phyloP scores from a whole-genome alignment of 2,329 filamentous ascomycete genomes.

The Aspergillus clavatus region DNA sequence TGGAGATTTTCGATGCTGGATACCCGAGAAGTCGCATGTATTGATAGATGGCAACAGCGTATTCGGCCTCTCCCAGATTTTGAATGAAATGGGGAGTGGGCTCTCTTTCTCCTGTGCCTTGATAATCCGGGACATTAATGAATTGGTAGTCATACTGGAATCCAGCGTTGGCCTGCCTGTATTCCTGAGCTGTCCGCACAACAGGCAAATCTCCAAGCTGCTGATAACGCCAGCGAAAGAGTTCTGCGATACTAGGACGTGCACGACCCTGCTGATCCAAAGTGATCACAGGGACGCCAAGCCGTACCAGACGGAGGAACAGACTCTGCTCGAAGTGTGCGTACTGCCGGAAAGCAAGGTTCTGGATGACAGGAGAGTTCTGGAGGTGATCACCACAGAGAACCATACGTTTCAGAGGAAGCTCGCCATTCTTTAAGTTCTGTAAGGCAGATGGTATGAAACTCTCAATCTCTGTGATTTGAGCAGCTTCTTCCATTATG shows the following conservation, averaged over 20 bases:
- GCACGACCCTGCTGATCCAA: constrained; percentile 93
- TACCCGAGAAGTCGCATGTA: constrained; percentile 98
- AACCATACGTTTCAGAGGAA: constrained; percentile 79
- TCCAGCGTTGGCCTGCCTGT: constrained; percentile 77
- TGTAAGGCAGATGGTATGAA: constrained; percentile 95
- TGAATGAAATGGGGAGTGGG: constrained; percentile 93
- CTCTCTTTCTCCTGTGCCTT: constrained; percentile 80
- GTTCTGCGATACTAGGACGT: constrained; percentile 74
- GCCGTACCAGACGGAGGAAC: constrained; percentile 81
- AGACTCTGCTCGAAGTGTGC: constrained; percentile 94
- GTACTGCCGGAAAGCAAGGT: constrained; percentile 87
- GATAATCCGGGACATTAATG: constrained; percentile 91
- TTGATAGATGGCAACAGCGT: constrained; percentile 89
- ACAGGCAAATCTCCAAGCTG: constrained; percentile 72
- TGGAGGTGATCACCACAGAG: constrained; percentile 94
- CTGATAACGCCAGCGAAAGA: constrained; percentile 92
- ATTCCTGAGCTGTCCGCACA: constrained; percentile 65
- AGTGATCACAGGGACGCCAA: constrained; percentile 85
- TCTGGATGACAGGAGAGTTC: constrained; percentile 94
- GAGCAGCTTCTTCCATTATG: constrained; percentile 96
- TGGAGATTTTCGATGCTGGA: constrained; percentile 74
- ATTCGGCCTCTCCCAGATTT: constrained; percentile 94
- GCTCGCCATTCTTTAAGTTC: constrained; percentile 66
- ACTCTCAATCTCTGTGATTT: constrained; percentile 95
- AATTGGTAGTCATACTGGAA: constrained; percentile 96